A percentile compares a stretch with the other conserved stretches of the same genome.
These are phyloP conservation scores for Juncus inflexus DNA, from an alignment of 176 grass and related monocot genomes.

Conservation along the genomic window DNA sequence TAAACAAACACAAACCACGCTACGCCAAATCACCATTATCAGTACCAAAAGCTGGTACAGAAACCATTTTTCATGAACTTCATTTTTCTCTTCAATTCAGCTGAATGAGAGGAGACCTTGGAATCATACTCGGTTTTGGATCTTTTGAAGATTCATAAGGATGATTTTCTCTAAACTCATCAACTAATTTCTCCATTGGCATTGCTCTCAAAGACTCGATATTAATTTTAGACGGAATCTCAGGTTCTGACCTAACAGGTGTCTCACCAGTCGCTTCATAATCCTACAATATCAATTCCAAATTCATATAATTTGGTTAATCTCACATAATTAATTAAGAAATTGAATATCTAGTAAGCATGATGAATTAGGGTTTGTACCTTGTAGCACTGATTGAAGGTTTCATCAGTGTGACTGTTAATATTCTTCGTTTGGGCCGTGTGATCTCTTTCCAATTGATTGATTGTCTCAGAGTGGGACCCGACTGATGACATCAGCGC, in stretches of 20 bases:
- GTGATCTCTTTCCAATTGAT: constrained; percentile 48
- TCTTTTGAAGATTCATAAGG: constrained; percentile 73
- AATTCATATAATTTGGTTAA: neutral
- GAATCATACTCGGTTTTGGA: constrained; percentile 54
- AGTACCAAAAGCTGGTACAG: neutral
- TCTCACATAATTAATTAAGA: neutral
- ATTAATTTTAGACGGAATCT: constrained; percentile 63
- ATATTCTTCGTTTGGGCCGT: constrained; percentile 42
- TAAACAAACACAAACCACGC: neutral
- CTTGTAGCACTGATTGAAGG: constrained; percentile 60
- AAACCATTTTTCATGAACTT: neutral
- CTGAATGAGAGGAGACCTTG: constrained; percentile 74
- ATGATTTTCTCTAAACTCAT: constrained; percentile 84
- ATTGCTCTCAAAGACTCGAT: constrained; percentile 87
- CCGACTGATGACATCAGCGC: constrained; percentile 50
- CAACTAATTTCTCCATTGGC: constrained; percentile 66
- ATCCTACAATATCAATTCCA: constrained; percentile 38
- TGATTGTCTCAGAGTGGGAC: constrained; percentile 41
- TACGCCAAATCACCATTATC: neutral
- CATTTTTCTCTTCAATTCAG: constrained; percentile 41
- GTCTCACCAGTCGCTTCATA: constrained; percentile 78
- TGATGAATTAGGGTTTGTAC: constrained; percentile 19
- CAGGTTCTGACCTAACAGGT: constrained; percentile 50
- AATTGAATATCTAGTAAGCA: neutral
- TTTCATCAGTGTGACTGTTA: constrained; percentile 49